These are phyloP conservation scores for Pythium monospermum DNA, from an alignment of 352 stramenopile genomes.

Conservation along the genomic window DNA sequence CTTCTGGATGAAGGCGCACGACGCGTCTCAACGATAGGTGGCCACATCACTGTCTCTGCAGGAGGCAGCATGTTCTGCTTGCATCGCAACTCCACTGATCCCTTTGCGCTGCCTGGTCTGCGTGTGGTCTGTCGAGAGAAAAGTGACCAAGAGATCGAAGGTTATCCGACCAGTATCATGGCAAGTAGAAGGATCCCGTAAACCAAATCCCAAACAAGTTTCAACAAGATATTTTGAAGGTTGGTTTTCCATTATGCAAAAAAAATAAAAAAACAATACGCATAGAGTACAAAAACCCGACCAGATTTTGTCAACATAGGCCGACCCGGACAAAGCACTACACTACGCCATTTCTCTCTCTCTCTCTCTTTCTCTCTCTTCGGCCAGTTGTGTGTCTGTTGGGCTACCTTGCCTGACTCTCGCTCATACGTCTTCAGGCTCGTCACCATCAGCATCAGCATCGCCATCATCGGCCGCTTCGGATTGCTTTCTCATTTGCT, in stretches of 20 bases:
- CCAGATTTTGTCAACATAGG: background rate
- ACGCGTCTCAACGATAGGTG: background rate
- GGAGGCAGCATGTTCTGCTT: background rate
- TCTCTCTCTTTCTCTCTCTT: too few relatives aligned
- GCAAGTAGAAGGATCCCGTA: too few relatives aligned
- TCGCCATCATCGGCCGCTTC: too few relatives aligned
- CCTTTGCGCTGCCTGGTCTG: background rate
- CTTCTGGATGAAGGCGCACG: background rate
- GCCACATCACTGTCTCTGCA: background rate
- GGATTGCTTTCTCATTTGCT: too few relatives aligned
- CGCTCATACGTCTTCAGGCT: too few relatives aligned
- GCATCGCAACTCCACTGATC: background rate
- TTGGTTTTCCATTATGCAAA: background rate
- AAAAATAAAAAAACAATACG: background rate
- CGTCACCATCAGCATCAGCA: too few relatives aligned
- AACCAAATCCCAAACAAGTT: too few relatives aligned
- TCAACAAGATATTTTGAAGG: background rate
- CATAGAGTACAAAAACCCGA: background rate
- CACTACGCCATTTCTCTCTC: background rate
- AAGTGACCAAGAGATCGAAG: background rate
- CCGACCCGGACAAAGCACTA: background rate
- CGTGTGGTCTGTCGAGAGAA: background rate
- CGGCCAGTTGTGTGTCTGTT: too few relatives aligned
- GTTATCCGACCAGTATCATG: background rate
- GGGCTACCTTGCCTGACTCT: too few relatives aligned